These are phyloP conservation scores for Pelagomonas calceolata DNA, from an alignment of 108 stramenopile species.

Conservation along the genomic window DNA sequence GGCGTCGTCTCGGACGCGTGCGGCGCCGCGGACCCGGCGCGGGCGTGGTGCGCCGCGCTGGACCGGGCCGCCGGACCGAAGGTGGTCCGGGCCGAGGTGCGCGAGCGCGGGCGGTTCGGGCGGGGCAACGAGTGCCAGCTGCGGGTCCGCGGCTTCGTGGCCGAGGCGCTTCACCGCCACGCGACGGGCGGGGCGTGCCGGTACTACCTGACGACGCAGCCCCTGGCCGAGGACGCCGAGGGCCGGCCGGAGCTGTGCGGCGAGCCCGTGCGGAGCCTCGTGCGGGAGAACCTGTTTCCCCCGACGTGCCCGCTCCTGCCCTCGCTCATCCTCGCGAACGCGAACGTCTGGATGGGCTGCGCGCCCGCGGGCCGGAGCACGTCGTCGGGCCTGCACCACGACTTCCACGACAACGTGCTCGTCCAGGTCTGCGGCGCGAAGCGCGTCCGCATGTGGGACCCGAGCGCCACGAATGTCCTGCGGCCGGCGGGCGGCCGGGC, in stretches of 20 bases:
- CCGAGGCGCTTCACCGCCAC: too few relatives aligned
- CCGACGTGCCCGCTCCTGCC: conserved; percentile 40
- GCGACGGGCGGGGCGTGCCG: too few relatives aligned
- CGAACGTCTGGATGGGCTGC: conserved; percentile 84
- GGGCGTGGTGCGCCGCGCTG: too few relatives aligned
- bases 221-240: not conserved
- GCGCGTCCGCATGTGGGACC: conserved; percentile 64
- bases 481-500: not conserved
- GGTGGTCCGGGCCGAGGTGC: too few relatives aligned
- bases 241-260: conserved; percentile 13
- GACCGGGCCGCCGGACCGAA: too few relatives aligned
- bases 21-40: too few relatives aligned
- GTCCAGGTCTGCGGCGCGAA: conserved; percentile 68
- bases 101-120: too few relatives aligned
- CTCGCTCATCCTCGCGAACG: conserved; percentile 52
- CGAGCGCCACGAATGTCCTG: conserved; percentile 10
- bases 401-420: conserved; percentile 98
- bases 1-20: too few relatives aligned
- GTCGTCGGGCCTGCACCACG: conserved; percentile 87
- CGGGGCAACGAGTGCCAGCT: too few relatives aligned
- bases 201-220: conserved; percentile 23
- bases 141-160: too few relatives aligned
- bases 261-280: conserved; percentile 2
- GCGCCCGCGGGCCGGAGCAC: conserved; percentile 10
- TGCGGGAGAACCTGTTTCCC: conserved; percentile 42